These are phyloP conservation scores for Alternaria atra DNA, from an alignment of 2,329 filamentous ascomycete genomes.

Conservation along the genomic window DNA sequence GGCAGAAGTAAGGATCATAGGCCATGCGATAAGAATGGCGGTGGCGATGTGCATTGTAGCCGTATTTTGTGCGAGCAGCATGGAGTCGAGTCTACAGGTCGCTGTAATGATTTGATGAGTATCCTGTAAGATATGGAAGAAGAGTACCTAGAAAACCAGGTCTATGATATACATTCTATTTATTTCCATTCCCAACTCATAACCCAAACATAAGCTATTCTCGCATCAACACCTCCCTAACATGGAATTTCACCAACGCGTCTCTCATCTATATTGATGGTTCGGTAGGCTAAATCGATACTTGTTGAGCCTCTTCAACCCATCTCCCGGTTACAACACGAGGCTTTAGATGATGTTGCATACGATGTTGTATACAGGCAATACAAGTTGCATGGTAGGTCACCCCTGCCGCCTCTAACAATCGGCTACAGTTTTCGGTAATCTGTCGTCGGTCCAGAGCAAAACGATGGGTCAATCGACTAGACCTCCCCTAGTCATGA, in stretches of 20 bases:
- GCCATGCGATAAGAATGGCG: background rate
- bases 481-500: background rate
- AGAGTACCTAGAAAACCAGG: background rate
- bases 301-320: background rate
- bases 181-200: background rate
- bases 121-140: background rate
- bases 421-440: background rate
- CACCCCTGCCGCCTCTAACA: background rate
- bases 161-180: background rate
- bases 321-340: background rate
- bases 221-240: background rate
- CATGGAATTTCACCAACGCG: background rate
- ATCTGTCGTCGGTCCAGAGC: background rate
- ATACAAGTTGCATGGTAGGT: slow-evolving; percentile 13
- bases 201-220: background rate
- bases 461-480: background rate
- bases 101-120: background rate
- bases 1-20: background rate
- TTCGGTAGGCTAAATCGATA: background rate
- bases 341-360: slow-evolving; percentile 1
- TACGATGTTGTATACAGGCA: slow-evolving; percentile 3
- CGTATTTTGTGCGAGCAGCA: background rate
- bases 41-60: background rate
- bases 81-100: background rate
- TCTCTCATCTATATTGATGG: slow-evolving; percentile 12